These are phyloP conservation scores for Globisporangium lucens DNA, from an alignment of 352 stramenopile genomes.

Conservation along the genomic window DNA sequence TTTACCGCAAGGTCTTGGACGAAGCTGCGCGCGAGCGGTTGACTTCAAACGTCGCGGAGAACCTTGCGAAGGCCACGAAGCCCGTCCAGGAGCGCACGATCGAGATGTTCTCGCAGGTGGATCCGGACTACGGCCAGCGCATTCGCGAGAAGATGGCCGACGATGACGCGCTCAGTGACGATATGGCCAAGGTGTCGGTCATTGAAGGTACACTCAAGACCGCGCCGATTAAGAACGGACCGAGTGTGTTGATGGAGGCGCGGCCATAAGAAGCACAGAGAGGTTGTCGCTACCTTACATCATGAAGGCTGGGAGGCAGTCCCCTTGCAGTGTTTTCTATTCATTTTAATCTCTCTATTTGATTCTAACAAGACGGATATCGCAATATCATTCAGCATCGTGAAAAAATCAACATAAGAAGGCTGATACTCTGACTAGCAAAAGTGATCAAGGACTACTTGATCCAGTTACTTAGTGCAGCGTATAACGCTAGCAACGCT, in stretches of 20 bases:
- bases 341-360: too few relatives aligned
- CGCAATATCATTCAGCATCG: too few relatives aligned
- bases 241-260: background rate
- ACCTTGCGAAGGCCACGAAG: slow-evolving; percentile 72
- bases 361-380: too few relatives aligned
- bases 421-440: too few relatives aligned
- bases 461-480: too few relatives aligned
- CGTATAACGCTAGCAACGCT: too few relatives aligned
- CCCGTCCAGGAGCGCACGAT: slow-evolving; percentile 81
- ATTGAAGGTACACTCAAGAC: background rate
- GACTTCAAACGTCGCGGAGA: slow-evolving; percentile 84
- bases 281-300: too few relatives aligned
- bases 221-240: background rate
- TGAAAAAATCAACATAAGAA: too few relatives aligned
- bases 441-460: too few relatives aligned
- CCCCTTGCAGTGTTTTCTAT: too few relatives aligned
- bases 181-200: background rate
- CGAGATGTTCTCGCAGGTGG: slow-evolving; percentile 84
- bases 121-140: slow-evolving; percentile 80
- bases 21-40: slow-evolving; percentile 65
- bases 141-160: slow-evolving; percentile 71
- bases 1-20: slow-evolving; percentile 82
- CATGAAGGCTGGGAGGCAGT: too few relatives aligned
- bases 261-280: background rate
- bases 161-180: background rate